Base-by-base conservation (phyloP, 2,329 filamentous ascomycete genomes). In the Huntiella decipiens region DNA sequence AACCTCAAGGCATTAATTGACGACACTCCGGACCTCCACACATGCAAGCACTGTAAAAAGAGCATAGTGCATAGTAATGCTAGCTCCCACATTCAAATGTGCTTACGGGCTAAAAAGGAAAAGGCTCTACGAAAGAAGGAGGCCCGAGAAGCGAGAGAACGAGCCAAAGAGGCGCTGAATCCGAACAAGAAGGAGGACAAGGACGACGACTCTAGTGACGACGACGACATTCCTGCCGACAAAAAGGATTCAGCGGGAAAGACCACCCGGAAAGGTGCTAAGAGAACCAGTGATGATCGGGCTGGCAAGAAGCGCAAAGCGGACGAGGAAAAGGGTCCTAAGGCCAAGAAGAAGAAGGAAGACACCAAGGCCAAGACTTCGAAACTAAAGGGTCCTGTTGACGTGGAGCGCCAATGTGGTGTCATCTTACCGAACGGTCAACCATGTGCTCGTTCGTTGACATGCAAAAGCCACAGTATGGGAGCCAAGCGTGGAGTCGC, bases 391-490 rank as follows among this genome's bases (percentile, higher is more conserved):
- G 85, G 74, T 76, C 87, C 87, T 2, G 87, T 95, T 36, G 87
- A 95, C 61, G 87, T 95, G 15, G 87, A 94, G 64, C 77, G 82
- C 55, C 87, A 95, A 63, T 95, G 87, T 56, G 87, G 87, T 68
- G 87, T 95, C 34, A 70, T 79, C 16, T 67, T 94, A 47, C 74
- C 82, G 0, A 93, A 93, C 56, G 85, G 86, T 1, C 81, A 83
- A 50, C 82, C 82, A 46, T 95, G 87, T 59, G 87, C 87, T 8
- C 70, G 87, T 47, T 92, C 84, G 3, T 63, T 95, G 49, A 95
- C 87, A 0, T 95, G 87, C 67, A 95, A 95, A 63, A 88, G 81
- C 50, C 87, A 95, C 53, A 79, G 73, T n/a, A 94, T 95, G 87
- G 86, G 87, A 8, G 81, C 87, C 4, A 95, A 95, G 62, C 73